Conservation (phyloP, 495 filamentous ascomycete genomes). For the Xeromyces bisporus region DNA sequence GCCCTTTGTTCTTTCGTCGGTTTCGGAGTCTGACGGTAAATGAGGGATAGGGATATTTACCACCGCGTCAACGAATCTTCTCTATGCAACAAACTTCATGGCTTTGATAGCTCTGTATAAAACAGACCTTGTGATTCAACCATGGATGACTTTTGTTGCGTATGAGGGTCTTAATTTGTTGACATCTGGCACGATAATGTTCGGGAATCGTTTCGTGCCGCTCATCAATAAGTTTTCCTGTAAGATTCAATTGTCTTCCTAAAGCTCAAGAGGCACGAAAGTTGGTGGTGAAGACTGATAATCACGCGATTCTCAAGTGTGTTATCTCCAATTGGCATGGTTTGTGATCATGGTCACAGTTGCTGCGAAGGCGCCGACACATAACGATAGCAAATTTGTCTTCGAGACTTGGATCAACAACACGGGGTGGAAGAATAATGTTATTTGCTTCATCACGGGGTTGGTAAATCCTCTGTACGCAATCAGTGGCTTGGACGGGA, state of each 20-base stretch:
- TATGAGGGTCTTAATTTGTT: conserved; percentile 19
- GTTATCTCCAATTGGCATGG: conserved; percentile 47
- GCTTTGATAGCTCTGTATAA: conserved; percentile 20
- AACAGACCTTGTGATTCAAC: conserved; percentile 16
- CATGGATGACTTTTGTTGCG: conserved; percentile 23
- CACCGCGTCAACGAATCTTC: conserved; percentile 24
- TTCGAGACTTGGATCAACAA: conserved; percentile 48
- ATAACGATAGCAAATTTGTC: conserved; percentile 44
- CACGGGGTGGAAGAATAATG: conserved; percentile 48
- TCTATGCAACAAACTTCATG: conserved; percentile 20
- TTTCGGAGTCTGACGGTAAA: background rate
- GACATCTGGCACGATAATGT: conserved; percentile 17
- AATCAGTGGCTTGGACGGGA: conserved; percentile 51
- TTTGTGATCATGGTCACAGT: conserved; percentile 55
- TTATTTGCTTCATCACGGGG: conserved; percentile 59
- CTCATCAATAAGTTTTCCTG: conserved; percentile 22
- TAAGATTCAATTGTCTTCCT: too few species aligned
- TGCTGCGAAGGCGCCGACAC: conserved; percentile 31
- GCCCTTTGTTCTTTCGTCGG: background rate
- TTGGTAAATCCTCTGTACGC: conserved; percentile 66
- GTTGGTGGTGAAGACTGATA: conserved; percentile 3
- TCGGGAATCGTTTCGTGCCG: conserved; percentile 21
- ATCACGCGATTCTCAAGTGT: conserved; percentile 17
- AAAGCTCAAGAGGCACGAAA: too few species aligned
- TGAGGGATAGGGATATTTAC: conserved; percentile 20